Conservation (phyloP, 352 stramenopile genomes). For the Phytophthora fragariae region DNA sequence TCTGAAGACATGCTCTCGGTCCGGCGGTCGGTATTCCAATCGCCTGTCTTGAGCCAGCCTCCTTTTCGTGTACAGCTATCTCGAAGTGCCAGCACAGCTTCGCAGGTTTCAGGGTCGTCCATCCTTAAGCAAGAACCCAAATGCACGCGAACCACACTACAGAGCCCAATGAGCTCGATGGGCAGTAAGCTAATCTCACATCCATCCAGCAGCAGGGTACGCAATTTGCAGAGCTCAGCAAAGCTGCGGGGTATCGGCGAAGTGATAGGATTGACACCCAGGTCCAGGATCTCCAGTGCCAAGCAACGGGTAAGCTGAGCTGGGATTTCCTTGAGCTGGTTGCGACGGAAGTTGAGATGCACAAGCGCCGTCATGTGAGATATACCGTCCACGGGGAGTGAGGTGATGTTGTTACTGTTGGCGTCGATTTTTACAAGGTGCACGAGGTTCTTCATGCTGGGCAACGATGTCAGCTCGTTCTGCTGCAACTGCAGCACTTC, state of each 20-base stretch:
- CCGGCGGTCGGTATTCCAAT: conserved; percentile 30
- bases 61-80: conserved; percentile 59
- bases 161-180: conserved; percentile 68
- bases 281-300: conserved; percentile 73
- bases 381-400: conserved; percentile 49
- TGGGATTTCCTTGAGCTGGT: conserved; percentile 59
- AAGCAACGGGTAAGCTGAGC: conserved; percentile 53
- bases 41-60: conserved; percentile 69
- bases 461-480: conserved; percentile 68
- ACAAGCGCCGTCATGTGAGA: conserved; percentile 64
- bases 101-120: conserved; percentile 74
- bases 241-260: conserved; percentile 54
- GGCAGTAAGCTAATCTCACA: conserved; percentile 60
- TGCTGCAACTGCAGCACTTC: conserved; percentile 69
- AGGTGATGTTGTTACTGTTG: conserved; percentile 71
- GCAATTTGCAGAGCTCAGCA: conserved; percentile 54
- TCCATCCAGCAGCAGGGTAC: conserved; percentile 73
- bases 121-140: conserved; percentile 61
- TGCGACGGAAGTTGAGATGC: conserved; percentile 75
- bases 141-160: conserved; percentile 61
- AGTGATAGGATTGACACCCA: conserved; percentile 68
- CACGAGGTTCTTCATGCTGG: conserved; percentile 66
- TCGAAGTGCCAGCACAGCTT: conserved; percentile 65
- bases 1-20: conserved; percentile 37
- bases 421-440: conserved; percentile 82